Evolutionary conservation across 139 green algal genomes (phyloP), one percentile per base, ranked within the genome.

Genomic region (Chlamydomonas eustigma): DNA sequence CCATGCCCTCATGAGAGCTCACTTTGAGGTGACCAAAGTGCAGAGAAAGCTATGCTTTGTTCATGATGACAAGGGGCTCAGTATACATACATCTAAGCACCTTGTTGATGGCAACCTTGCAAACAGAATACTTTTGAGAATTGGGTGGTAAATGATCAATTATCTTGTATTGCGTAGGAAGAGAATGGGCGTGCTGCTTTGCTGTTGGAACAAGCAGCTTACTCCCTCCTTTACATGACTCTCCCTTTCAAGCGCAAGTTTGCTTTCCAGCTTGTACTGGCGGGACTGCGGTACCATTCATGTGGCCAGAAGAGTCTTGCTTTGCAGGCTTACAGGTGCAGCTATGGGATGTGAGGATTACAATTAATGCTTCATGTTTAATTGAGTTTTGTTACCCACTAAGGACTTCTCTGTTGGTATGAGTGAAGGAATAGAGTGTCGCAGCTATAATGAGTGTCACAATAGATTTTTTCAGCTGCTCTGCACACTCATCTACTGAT

Each of bases 221-320:
- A 89, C 44, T 80, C 51, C 30, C 91, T 94, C 77, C 86, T 98
- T 66, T 85, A 76, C 36, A 64, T 50, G 28, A 74, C 76, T 5
- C 77, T 81, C 18, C 83, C 91, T 0, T 79, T 65, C 51, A 25
- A 77, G 18, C 89, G 91, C 78, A 93, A 92, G 75, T 96, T 91
- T 77, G 91, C 88, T 2, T 98, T 98, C 80, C 85, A 95, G 50
- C 86, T 95, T 68, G 93, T 98, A 35, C 89, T 98, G 63, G 92
- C 94, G 1, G 94, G 91, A 4, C 87, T 98, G 75, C 84, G 92
- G 34, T 98, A 91, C 86, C 87, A 92, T 75, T 76, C 84, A 35
- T 82, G 80, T 5, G 76, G 71, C 4, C 89, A 92, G 79, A 80
- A 82, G 31, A 68, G 73, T 12, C 85, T 97, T 35, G 88, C 89